Evolutionary conservation across 2,329 filamentous ascomycete species (phyloP).

Genomic region (Phialophora macrospora): DNA sequence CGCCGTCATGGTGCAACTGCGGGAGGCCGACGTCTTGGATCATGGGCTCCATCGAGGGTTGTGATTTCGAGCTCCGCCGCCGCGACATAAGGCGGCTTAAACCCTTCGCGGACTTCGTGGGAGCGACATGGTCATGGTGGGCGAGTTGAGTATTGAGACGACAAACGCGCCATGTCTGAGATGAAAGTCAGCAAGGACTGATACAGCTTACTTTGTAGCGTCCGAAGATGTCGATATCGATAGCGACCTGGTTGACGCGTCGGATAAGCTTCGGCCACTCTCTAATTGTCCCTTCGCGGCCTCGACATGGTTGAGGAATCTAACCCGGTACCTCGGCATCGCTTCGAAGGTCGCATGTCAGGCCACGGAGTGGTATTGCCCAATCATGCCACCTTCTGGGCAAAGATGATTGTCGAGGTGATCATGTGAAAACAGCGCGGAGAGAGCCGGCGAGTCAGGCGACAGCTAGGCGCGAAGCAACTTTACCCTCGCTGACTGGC

Average conservation of each 20-base stretch:
- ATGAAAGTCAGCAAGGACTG: not conserved
- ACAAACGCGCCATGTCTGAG: not conserved
- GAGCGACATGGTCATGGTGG: not conserved
- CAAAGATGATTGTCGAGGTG: not conserved
- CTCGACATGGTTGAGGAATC: not conserved
- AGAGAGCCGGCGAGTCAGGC: conserved; percentile 9
- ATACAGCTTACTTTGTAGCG: not conserved
- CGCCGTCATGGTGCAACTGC: not conserved
- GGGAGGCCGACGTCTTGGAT: not conserved
- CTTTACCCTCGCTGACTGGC: not conserved
- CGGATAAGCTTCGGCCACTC: not conserved
- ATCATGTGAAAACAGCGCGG: conserved; percentile 6
- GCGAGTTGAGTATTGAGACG: not conserved
- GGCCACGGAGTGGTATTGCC: not conserved
- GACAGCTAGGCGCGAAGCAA: not conserved
- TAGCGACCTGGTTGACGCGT: not conserved
- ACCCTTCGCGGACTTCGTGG: not conserved
- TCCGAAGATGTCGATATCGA: not conserved
- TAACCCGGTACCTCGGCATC: not conserved
- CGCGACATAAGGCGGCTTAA: not conserved
- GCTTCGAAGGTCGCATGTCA: not conserved
- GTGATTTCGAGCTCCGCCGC: not conserved
- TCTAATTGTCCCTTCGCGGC: not conserved
- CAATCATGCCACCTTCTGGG: conserved; percentile 15
- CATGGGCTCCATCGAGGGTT: not conserved